Percentiles rank a stretch among this genome's conserved stretches.
phyloP scores from a whole-genome alignment of 2,329 filamentous ascomycete species.

The Cytospora mali region DNA sequence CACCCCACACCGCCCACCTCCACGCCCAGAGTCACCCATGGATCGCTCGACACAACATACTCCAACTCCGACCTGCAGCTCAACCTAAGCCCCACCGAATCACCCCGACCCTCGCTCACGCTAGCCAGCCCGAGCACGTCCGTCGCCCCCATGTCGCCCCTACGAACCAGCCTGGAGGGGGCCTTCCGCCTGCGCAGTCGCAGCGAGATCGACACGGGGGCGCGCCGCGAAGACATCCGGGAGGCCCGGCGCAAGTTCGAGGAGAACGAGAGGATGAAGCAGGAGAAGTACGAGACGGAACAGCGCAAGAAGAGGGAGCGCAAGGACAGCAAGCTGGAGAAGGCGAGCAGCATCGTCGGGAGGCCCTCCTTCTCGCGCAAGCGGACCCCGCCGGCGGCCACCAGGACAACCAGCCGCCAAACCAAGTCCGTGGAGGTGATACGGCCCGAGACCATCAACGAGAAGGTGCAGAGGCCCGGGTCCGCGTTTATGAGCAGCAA shows the following conservation, averaged over 20 bases:
- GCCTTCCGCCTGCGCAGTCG: conserved; percentile 63
- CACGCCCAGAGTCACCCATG: conserved; percentile 41
- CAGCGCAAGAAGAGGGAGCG: conserved; percentile 61
- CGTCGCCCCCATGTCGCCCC: conserved; percentile 50
- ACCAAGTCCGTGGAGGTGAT: conserved; percentile 7
- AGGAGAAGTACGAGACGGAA: conserved; percentile 64
- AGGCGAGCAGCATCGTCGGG: conserved; percentile 38
- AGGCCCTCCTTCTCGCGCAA: conserved; percentile 32
- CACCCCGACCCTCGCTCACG: conserved; percentile 32
- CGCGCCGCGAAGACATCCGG: conserved; percentile 59
- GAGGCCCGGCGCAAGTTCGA: conserved; percentile 65
- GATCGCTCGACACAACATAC: conserved; percentile 21
- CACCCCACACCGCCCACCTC: conserved; percentile 29
- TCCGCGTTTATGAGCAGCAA: conserved; percentile 46
- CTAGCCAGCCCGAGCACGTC: conserved; percentile 38
- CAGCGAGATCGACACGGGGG: conserved; percentile 59
- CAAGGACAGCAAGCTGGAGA: conserved; percentile 55
- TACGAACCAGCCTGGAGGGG: conserved; percentile 61
- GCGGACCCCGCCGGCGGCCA: conserved; percentile 30
- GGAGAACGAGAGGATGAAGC: conserved; percentile 62
- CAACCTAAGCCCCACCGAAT: conserved; percentile 36
- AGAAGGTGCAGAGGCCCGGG: conserved; percentile 43
- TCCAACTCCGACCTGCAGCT: conserved; percentile 49
- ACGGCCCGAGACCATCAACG: conserved; percentile 30
- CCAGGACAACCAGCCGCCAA: conserved; percentile 17